Evolutionary conservation across 768 basidiomycete genomes (phyloP), one percentile per base, ranked within the genome.

Genomic region (Gloeostereum incarnatum): DNA sequence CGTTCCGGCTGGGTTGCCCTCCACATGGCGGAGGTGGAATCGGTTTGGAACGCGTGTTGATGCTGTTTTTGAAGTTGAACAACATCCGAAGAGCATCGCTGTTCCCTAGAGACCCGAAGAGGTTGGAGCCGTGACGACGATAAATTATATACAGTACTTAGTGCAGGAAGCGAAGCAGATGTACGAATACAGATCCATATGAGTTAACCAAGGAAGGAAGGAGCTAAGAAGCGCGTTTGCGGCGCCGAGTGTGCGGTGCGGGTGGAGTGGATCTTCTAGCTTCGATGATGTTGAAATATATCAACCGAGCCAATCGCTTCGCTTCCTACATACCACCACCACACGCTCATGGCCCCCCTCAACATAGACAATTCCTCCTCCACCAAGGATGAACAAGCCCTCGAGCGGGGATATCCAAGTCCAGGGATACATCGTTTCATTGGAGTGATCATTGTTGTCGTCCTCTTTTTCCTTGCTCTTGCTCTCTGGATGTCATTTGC

Each of bases 21-120:
- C 93, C 96, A 11, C 96, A 99, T 59, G 96, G 90, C 34, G 96
- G 94, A 48, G 94, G 92, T 45, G 94, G 94, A 43, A 91, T 98
- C 49, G 93, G 89, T 38, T 69, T 93, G 43, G 92, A 96, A 62
- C 85, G 91, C 39, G 92, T 99, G 36, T 61, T 98, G 54, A 97
- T 98, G 93, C 66, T 99, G 48, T 99, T 92, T 77, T 66, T 99
- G 58, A 93, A 94, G 65, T 71, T 99, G 45, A 87, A 85, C 66
- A 96, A 98, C 68, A 92, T 98, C 53, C 73, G 94, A 36, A 69
- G 90, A 35, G 92, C 90, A 18, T 86, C 86, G 18, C 55, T 98
- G 54, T 98, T 98, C 80, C 96, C 96, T 10, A 75, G 96, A 52
- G 96, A 98, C 65, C 96, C 96, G 40, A 94, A 91, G 66, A 72